Evolutionary conservation across 1,139 yeast genomes (phyloP).

Genomic region (Saccharomyces hybrid): DNA sequence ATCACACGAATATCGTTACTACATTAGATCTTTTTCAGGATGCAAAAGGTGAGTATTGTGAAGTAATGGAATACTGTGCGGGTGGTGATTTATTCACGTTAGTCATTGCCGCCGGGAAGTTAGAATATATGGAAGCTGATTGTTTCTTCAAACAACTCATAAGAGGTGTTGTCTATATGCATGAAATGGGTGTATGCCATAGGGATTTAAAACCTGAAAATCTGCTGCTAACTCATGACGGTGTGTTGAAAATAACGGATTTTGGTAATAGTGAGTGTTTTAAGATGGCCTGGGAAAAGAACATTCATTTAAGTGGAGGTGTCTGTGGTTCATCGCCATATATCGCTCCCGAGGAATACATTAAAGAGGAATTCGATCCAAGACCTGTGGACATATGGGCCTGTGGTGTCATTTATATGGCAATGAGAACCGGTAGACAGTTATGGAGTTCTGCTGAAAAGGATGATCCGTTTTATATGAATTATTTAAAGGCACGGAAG

Average conservation of each 20-base stretch:
- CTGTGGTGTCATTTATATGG: conserved; percentile 95
- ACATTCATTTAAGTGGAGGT: conserved; percentile 76
- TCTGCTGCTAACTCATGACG: conserved; percentile 68
- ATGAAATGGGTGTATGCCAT: conserved; percentile 94
- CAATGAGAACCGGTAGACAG: conserved; percentile 94
- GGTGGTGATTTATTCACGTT: conserved; percentile 92
- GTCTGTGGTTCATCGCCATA: conserved; percentile 87
- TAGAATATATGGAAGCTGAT: conserved; percentile 85
- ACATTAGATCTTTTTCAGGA: conserved; percentile 84
- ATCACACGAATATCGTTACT: conserved; percentile 73
- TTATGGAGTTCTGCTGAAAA: conserved; percentile 81
- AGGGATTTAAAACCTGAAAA: conserved; percentile 95
- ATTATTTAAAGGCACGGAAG: conserved; percentile 68
- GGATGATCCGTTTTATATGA: conserved; percentile 73
- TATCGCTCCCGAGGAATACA: conserved; percentile 93
- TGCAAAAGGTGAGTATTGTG: conserved; percentile 88
- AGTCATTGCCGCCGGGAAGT: conserved; percentile 74
- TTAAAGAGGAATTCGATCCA: conserved; percentile 72
- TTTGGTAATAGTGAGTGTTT: conserved; percentile 96
- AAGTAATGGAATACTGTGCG: conserved; percentile 93
- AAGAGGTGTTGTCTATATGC: conserved; percentile 91
- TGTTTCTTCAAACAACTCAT: conserved; percentile 90
- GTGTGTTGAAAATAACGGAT: conserved; percentile 82
- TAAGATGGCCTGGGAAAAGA: conserved; percentile 93
- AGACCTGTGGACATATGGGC: conserved; percentile 94